Percentiles rank a stretch among this genome's conserved stretches.
These are phyloP conservation scores for Meyerozyma smithsonii DNA, from an alignment of 1,139 yeast genomes.

Conservation along the genomic window DNA sequence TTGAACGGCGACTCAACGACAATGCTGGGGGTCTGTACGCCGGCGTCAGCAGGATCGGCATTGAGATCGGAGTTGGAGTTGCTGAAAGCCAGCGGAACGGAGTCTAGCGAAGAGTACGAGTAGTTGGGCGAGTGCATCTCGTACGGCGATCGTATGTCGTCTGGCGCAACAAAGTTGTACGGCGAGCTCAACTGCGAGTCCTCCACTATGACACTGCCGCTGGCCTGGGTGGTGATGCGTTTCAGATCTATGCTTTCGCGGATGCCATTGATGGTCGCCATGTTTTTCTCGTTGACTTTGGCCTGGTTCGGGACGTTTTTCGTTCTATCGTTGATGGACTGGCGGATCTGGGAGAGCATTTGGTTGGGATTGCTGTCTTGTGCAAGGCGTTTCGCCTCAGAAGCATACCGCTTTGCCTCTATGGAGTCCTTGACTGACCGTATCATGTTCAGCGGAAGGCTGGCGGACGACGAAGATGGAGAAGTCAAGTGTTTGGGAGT, in stretches of 20 bases:
- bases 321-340: constrained; percentile 14
- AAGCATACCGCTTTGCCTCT: constrained; percentile 10
- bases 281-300: constrained; percentile 11
- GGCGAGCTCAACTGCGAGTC: background rate
- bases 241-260: constrained; percentile 19
- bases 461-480: background rate
- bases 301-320: constrained; percentile 7
- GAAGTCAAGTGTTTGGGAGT: background rate
- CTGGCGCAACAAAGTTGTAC: background rate
- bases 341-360: constrained; percentile 16
- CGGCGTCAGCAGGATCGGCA: background rate
- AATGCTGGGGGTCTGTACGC: constrained; percentile 11
- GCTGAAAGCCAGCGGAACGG: constrained; percentile 10
- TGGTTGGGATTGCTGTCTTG: constrained; percentile 12
- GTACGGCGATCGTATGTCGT: background rate
- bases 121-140: constrained; percentile 6
- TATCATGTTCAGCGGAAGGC: constrained; percentile 12
- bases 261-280: constrained; percentile 15
- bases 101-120: constrained; percentile 14
- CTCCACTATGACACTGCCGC: constrained; percentile 2
- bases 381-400: constrained; percentile 10
- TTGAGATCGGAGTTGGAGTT: background rate
- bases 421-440: constrained; percentile 12
- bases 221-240: constrained; percentile 6
- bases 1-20: constrained; percentile 7